These are phyloP conservation scores for Arthrocladium fulminans DNA, from an alignment of 2,329 filamentous ascomycete genomes.

Conservation along the genomic window DNA sequence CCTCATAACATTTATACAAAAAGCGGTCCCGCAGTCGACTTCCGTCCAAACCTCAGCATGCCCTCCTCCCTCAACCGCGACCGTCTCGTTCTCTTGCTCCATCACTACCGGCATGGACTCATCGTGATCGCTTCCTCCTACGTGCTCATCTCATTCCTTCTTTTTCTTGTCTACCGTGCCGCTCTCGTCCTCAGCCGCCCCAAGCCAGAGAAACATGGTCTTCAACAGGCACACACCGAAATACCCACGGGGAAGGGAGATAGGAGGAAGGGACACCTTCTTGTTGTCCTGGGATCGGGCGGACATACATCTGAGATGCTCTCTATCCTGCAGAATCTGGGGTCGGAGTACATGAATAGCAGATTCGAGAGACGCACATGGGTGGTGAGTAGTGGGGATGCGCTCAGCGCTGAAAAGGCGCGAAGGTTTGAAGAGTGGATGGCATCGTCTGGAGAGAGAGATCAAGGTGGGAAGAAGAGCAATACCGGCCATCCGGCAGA, in stretches of 20 bases:
- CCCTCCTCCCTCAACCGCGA: not conserved
- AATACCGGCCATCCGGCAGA: constrained; percentile 57
- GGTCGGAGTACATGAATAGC: constrained; percentile 22
- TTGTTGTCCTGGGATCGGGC: constrained; percentile 82
- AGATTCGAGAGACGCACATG: constrained; percentile 65
- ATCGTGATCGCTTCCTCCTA: not conserved
- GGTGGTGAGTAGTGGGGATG: constrained; percentile 67
- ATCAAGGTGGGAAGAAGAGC: constrained; percentile 42
- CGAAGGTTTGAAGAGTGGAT: constrained; percentile 51
- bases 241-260: not conserved
- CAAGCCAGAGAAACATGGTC: not conserved
- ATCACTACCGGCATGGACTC: not conserved
- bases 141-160: not conserved
- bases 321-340: constrained; percentile 54
- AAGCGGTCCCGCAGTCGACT: too few species aligned
- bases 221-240: not conserved
- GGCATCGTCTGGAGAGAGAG: constrained; percentile 25
- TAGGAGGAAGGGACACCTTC: constrained; percentile 42
- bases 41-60: too few species aligned
- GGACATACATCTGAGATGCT: constrained; percentile 95
- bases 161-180: not conserved
- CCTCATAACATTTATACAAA: too few species aligned
- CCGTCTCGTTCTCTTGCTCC: not conserved
- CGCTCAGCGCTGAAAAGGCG: constrained; percentile 57
- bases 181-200: not conserved